Evolutionary conservation across 148 eudicot species (phyloP), one percentile per base, ranked within the genome.

Genomic region (Euryodendron excelsum): DNA sequence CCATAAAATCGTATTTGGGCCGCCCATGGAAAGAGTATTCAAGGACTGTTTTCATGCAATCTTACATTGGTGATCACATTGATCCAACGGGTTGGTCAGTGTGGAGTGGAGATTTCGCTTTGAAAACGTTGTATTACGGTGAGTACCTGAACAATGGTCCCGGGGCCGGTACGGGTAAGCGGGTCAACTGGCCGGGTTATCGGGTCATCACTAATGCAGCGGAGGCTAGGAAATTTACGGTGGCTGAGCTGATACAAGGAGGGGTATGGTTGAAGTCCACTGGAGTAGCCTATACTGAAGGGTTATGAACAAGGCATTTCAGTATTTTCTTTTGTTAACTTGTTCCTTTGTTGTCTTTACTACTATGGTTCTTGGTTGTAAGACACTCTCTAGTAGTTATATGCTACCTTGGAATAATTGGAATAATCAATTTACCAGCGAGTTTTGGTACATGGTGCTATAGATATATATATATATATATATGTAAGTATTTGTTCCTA

Each of bases 121-220:
- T 67, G 7, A 20, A 67, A 1, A 67, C 71, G 13, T 67, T 34
- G 23, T 33, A 33, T 7, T 67, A 67, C 10, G 71, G 71, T 8
- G 71, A 67, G 71, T 67, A 67, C 71, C 21, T 20, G 45, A 67
- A 67, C 71, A 12, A 21, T 0, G 71, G 71, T 4, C 45, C 71
- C 9, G 71, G 71, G 21, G 44, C 71, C 4, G 25, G 25, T 47
- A 67, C 45, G 23, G 23, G 3, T 3, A 67, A 21, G 17, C 71
- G 71, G 45, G 71, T 67, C 45, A 36, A 21, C 45, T 67, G 71
- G 71, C 64, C 13, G 2, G 64, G 64, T 5, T 60, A 60, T 17
- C 30, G 9, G 4, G 64, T 60, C 64, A 60, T 60, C 64, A 60
- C 64, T 0, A 27, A 25, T 60, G 12, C 64, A 3, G 33, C 34